Conservation (phyloP, 2,329 filamentous ascomycete genomes). For the Exophiala sp. region DNA sequence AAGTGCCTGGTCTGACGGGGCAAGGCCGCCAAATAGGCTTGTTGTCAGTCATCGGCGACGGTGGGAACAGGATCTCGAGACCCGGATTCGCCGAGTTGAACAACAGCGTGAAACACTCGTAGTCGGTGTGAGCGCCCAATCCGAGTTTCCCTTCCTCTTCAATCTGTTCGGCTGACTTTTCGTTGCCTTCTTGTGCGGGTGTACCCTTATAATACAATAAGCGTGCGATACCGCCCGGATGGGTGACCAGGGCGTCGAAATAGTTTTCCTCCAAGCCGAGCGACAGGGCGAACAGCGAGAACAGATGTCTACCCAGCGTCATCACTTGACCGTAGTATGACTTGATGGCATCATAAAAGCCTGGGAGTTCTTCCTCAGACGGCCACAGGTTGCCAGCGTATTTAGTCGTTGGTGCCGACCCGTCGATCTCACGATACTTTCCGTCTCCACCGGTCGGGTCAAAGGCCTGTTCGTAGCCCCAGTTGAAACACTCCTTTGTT, state of each 20-base stretch:
- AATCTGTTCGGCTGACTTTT: neutral
- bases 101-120: slow-evolving; percentile 51
- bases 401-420: slow-evolving; percentile 9
- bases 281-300: slow-evolving; percentile 54
- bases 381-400: slow-evolving; percentile 27
- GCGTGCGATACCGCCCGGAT: slow-evolving; percentile 42
- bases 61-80: slow-evolving; percentile 29
- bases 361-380: slow-evolving; percentile 23
- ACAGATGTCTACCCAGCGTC: slow-evolving; percentile 49
- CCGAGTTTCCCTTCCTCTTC: slow-evolving; percentile 23
- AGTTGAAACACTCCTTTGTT: slow-evolving; percentile 29
- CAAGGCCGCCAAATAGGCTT: slow-evolving; percentile 28
- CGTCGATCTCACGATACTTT: slow-evolving; percentile 27
- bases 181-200: neutral
- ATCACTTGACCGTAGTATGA: slow-evolving; percentile 51
- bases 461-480: slow-evolving; percentile 26
- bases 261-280: slow-evolving; percentile 53
- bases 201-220: slow-evolving; percentile 30
- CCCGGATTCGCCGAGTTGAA: slow-evolving; percentile 27
- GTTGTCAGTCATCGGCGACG: slow-evolving; percentile 18
- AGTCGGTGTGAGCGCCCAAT: slow-evolving; percentile 33
- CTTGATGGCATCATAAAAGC: slow-evolving; percentile 48
- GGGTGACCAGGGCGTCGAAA: slow-evolving; percentile 53
- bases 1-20: slow-evolving; percentile 35
- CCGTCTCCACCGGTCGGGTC: slow-evolving; percentile 25